Base-by-base conservation (phyloP, 2,329 filamentous ascomycete genomes). In the Phaeoacremonium minimum region DNA sequence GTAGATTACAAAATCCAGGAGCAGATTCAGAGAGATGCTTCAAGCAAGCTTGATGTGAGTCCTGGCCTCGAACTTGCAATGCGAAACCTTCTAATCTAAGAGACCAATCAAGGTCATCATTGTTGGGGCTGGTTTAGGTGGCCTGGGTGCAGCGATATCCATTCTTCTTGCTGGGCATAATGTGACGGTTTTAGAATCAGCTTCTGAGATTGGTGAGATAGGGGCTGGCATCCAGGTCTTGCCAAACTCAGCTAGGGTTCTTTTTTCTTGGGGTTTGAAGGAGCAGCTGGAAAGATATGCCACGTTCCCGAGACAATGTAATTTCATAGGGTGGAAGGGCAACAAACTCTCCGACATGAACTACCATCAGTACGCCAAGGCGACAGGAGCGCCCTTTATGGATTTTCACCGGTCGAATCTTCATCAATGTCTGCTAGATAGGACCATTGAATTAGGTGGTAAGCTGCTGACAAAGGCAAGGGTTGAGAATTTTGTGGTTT, bases 81-180 rank as follows among this genome's bases (percentile, higher is more conserved):
- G 15, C 14, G 6, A 8, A 16, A 7, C 12, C 15, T n/a, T 6
- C 13, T 28, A 22, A 8, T 4, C 6, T 12, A 15, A 7, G 13
- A 22, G 40, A 4, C 4, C 3, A 8, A 5, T 19, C 4, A 28
- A 69, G 58, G 54, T 75, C 17, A 60, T 76, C 15, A 56, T 78
- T 17, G 64, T 75, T 15, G 75, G 75, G n/a, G 75, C 72, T 8
- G 75, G 75, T 6, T 60, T 78, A 15, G 71, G 71, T 16, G 75
- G 75, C 5, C 58, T 79, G 7, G 70, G 62, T 9, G 66, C 69
- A 15, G 66, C 66, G n/a, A 71, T 74, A 39, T 53, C 62, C 4
- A 59, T 67, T 28, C 55, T 63, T 2, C 56, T 71, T 7, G 61
- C 61, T 16, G 67, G 70, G 15, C 69, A 74, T 47, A 51, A 53